Conservation (phyloP, 495 filamentous ascomycete species). For the Penicillium simplicissimum region DNA sequence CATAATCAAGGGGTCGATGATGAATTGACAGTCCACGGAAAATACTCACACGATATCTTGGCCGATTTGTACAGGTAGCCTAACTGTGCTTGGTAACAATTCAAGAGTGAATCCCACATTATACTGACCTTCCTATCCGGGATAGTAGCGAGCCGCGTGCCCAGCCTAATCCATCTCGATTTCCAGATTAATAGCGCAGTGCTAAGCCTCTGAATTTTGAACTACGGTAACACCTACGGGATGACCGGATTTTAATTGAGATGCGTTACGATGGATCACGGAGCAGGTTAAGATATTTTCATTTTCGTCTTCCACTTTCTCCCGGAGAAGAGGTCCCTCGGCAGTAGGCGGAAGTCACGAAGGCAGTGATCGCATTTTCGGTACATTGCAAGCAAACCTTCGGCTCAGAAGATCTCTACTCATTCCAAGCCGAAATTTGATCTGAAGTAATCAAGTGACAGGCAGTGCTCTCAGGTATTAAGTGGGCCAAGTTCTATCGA, state of each 20-base stretch:
- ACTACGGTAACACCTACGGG: background rate
- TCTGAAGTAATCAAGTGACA: background rate
- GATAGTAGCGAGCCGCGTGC: background rate
- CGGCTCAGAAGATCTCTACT: background rate
- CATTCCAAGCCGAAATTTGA: background rate
- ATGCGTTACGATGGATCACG: background rate
- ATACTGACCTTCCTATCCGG: conserved; percentile 11
- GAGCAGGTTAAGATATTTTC: background rate
- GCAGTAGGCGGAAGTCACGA: background rate
- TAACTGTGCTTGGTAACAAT: background rate
- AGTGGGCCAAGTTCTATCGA: background rate
- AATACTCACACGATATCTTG: background rate
- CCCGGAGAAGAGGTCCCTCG: background rate
- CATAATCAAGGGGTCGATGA: background rate
- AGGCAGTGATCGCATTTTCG: background rate
- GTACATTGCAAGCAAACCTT: background rate
- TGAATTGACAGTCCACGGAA: background rate
- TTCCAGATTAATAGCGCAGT: background rate
- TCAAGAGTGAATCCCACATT: background rate
- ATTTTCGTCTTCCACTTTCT: background rate
- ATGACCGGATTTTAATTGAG: background rate
- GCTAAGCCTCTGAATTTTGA: background rate
- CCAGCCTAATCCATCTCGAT: background rate
- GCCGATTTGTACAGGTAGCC: background rate
- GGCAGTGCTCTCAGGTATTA: background rate